Percentiles rank a stretch among this genome's conserved stretches.
phyloP scores from a whole-genome alignment of 176 grass and related monocot genomes.

The Puccinellia tenuiflora region DNA sequence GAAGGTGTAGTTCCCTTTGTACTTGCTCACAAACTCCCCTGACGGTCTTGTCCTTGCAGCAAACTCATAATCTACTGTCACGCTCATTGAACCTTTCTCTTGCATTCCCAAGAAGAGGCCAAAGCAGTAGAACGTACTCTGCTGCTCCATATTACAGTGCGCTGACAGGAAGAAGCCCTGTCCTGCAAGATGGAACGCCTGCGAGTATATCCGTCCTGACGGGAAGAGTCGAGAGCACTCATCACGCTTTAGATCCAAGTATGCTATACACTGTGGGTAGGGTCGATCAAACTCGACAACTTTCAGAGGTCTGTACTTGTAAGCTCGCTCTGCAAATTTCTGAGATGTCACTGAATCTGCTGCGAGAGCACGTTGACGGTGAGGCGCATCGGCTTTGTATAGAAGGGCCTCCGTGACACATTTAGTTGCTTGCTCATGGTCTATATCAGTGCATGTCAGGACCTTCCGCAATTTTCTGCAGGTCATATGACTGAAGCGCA shows the following conservation, averaged over 20 bases:
- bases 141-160: conserved; percentile 82
- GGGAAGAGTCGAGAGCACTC: conserved; percentile 71
- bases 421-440: conserved; percentile 67
- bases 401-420: conserved; percentile 80
- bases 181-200: conserved; percentile 75
- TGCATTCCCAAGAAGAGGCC: conserved; percentile 56
- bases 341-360: conserved; percentile 34
- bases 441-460: conserved; percentile 58
- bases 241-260: conserved; percentile 83
- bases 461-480: conserved; percentile 83
- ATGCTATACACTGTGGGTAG: conserved; percentile 77
- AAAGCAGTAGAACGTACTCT: conserved; percentile 71
- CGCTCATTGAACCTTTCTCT: neutral
- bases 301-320: conserved; percentile 88
- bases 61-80: conserved; percentile 90
- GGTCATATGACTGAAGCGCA: conserved; percentile 78
- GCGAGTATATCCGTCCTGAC: conserved; percentile 73
- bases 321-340: conserved; percentile 58
- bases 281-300: conserved; percentile 85
- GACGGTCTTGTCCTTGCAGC: conserved; percentile 62
- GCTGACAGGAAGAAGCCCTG: conserved; percentile 95
- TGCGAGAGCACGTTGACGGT: conserved; percentile 62
- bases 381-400: conserved; percentile 72
- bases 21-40: conserved; percentile 85
- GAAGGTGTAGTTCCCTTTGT: conserved; percentile 92